These are phyloP conservation scores for Jatropha podagrica DNA, from an alignment of 441 rosid species.

Conservation along the genomic window DNA sequence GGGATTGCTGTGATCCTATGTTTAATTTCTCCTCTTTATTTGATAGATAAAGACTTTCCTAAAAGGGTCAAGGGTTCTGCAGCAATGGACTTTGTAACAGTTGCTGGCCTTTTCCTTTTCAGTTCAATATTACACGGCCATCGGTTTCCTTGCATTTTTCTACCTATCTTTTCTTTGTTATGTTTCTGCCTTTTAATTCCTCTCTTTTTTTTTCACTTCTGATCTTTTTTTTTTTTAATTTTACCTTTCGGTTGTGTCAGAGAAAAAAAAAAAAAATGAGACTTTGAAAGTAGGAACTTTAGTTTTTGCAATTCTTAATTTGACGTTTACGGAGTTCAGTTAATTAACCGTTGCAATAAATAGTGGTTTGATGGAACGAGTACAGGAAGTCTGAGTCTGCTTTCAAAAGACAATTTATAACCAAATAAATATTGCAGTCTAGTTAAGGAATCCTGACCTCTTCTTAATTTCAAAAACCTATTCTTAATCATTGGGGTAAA, in stretches of 20 bases:
- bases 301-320: constrained; percentile 57
- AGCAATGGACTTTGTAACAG: constrained; percentile 30
- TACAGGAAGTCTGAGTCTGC: constrained; percentile 23
- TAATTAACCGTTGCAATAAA: constrained; percentile 36
- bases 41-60: constrained; percentile 5
- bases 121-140: constrained; percentile 14
- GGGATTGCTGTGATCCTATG: constrained; percentile 17
- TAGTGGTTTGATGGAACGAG: constrained; percentile 35
- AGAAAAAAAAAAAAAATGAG: constrained; percentile 31
- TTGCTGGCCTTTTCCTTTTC: constrained; percentile 25
- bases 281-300: constrained; percentile 36
- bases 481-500: neutral
- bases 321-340: constrained; percentile 53
- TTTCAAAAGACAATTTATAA: constrained; percentile 26
- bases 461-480: neutral
- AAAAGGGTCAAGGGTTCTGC: constrained; percentile 25
- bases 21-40: constrained; percentile 12
- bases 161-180: constrained; percentile 19
- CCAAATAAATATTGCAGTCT: constrained; percentile 29
- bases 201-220: neutral
- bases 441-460: constrained; percentile 1
- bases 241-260: constrained; percentile 22
- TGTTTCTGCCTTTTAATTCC: constrained; percentile 20
- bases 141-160: constrained; percentile 15
- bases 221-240: neutral